Evolutionary conservation across 2,329 filamentous ascomycete genomes (phyloP).

Genomic region (Chrysosphaeria jannelii): DNA sequence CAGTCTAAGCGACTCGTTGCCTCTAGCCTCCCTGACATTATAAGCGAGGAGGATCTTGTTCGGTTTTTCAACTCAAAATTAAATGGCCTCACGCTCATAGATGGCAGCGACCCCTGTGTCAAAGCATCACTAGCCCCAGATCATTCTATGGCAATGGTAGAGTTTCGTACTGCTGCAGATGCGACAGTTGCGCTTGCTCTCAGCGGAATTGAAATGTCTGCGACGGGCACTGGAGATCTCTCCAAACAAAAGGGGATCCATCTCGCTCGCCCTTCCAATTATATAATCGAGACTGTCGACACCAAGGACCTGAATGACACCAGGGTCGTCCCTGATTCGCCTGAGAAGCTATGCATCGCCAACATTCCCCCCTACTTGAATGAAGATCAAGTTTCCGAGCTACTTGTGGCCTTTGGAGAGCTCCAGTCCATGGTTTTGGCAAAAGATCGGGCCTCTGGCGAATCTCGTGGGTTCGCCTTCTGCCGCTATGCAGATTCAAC

Average conservation of each 20-base stretch:
- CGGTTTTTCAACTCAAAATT: conserved; percentile 90
- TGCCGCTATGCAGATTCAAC: conserved; percentile 67
- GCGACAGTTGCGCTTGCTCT: conserved; percentile 75
- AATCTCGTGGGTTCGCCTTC: conserved; percentile 87
- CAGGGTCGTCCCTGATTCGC: conserved; percentile 60
- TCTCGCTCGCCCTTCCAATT: conserved; percentile 79
- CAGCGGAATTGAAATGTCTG: conserved; percentile 69
- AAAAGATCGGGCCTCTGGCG: conserved; percentile 58
- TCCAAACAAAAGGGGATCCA: conserved; percentile 28
- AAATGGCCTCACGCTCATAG: conserved; percentile 81
- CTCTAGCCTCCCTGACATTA: conserved; percentile 44
- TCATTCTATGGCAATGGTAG: conserved; percentile 52
- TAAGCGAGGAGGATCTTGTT: conserved; percentile 46
- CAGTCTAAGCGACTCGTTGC: conserved; percentile 81
- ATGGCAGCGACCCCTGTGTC: conserved; percentile 57
- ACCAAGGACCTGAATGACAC: conserved; percentile 53
- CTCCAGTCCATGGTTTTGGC: conserved; percentile 77
- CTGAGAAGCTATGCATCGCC: conserved; percentile 80
- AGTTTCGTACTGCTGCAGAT: conserved; percentile 69
- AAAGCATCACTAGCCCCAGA: conserved; percentile 59
- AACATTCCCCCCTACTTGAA: conserved; percentile 70
- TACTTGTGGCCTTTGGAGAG: conserved; percentile 72
- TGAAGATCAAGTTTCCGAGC: conserved; percentile 74
- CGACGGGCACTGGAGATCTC: conserved; percentile 16
- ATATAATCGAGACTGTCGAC: conserved; percentile 59